Evolutionary conservation across 1,284 basidiomycete species (phyloP).

Genomic region (Cutaneotrichosporon cavernicola): DNA sequence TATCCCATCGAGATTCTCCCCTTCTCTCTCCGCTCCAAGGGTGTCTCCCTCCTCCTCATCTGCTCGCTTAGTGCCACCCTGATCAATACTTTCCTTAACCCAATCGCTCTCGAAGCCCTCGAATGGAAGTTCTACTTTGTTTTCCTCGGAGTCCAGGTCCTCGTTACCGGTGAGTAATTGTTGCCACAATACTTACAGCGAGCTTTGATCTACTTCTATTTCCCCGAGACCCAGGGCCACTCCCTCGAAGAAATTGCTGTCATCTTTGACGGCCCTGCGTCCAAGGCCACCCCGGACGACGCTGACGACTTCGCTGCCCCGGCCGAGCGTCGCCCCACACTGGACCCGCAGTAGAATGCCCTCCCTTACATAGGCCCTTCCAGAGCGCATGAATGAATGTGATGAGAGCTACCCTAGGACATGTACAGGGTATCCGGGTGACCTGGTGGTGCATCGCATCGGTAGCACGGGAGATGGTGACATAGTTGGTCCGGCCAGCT

Average conservation of each 20-base stretch:
- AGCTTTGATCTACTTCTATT: not conserved
- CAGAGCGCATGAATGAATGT: too few relatives aligned
- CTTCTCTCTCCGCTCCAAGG: slow-evolving; percentile 32
- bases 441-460: too few relatives aligned
- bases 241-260: not conserved
- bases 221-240: not conserved
- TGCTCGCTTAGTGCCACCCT: slow-evolving; percentile 11
- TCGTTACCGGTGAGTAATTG: not conserved
- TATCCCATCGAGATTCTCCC: slow-evolving; percentile 48
- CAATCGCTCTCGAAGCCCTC: slow-evolving; percentile 16
- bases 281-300: not conserved
- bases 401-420: too few relatives aligned
- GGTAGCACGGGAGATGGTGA: too few relatives aligned
- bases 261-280: not conserved
- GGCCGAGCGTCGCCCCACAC: not conserved
- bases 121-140: slow-evolving; percentile 30
- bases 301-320: not conserved
- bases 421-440: too few relatives aligned
- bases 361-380: too few relatives aligned
- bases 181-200: too few relatives aligned
- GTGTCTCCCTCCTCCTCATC: slow-evolving; percentile 25
- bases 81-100: slow-evolving; percentile 13
- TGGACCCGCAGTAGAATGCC: not conserved
- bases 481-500: too few relatives aligned
- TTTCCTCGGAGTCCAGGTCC: slow-evolving; percentile 34